These are phyloP conservation scores for Phylloporus scabripes DNA, from an alignment of 768 basidiomycete species.

Conservation along the genomic window DNA sequence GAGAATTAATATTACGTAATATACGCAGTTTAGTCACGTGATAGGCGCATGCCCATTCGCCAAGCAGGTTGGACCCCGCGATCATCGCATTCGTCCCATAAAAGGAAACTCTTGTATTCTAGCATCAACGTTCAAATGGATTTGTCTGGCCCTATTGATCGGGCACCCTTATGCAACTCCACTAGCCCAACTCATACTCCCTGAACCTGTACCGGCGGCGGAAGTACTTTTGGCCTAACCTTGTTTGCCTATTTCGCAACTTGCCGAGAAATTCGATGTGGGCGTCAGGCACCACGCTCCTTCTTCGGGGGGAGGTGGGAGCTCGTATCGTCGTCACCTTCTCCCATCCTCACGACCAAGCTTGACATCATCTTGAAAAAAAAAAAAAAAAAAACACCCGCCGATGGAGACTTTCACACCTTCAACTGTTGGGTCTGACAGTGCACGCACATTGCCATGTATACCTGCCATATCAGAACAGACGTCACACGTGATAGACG, in stretches of 20 bases:
- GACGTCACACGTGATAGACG: neutral
- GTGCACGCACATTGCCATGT: neutral
- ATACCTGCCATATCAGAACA: too few relatives aligned
- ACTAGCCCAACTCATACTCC: neutral
- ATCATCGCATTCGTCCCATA: neutral
- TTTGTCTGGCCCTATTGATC: neutral
- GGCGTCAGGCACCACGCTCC: neutral
- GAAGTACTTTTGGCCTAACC: neutral
- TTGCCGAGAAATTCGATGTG: neutral
- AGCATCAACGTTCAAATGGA: neutral
- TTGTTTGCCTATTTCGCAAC: neutral
- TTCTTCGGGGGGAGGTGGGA: neutral
- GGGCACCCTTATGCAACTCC: neutral
- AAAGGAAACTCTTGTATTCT: conserved; percentile 1
- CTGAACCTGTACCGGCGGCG: neutral
- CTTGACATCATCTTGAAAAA: too few relatives aligned
- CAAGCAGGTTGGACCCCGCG: neutral
- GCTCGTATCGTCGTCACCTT: too few relatives aligned
- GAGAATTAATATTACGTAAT: too few relatives aligned
- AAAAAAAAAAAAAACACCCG: neutral
- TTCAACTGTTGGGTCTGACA: neutral
- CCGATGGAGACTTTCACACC: neutral
- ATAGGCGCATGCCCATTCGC: too few relatives aligned
- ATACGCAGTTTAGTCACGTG: too few relatives aligned
- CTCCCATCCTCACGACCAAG: too few relatives aligned